phyloP scores from a whole-genome alignment of 2,329 filamentous ascomycete species.

The Plenodomus tracheiphilus region DNA sequence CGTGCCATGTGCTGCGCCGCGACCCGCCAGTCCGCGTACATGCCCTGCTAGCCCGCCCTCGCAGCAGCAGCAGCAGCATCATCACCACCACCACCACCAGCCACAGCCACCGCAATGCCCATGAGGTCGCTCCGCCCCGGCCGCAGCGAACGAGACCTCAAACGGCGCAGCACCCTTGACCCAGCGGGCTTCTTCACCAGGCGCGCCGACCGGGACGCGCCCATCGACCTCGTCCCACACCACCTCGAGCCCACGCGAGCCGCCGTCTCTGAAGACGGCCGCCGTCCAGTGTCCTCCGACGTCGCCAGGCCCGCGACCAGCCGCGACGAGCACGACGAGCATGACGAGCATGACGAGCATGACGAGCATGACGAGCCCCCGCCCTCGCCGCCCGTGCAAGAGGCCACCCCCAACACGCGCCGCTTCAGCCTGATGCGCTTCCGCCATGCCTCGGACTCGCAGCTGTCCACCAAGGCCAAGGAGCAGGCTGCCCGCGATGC shows the following conservation, averaged over 20 bases:
- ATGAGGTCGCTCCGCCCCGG: slow-evolving; percentile 43
- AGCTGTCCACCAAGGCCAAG: slow-evolving; percentile 76
- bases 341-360: too few relatives aligned
- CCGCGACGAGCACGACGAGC: neutral
- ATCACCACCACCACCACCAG: too few relatives aligned
- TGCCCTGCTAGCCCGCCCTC: slow-evolving; percentile 37
- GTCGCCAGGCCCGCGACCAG: slow-evolving; percentile 22
- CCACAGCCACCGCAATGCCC: too few relatives aligned
- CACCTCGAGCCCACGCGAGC: slow-evolving; percentile 29
- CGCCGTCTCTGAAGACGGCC: slow-evolving; percentile 41
- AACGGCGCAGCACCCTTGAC: slow-evolving; percentile 51
- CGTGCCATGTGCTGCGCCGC: slow-evolving; percentile 41
- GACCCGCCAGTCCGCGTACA: slow-evolving; percentile 33
- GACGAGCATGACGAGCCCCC: slow-evolving; percentile 18
- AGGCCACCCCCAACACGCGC: slow-evolving; percentile 47
- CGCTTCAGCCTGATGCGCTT: slow-evolving; percentile 75
- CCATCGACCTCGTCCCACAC: slow-evolving; percentile 27
- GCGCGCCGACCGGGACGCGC: slow-evolving; percentile 34
- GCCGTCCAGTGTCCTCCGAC: slow-evolving; percentile 33
- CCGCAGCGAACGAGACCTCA: slow-evolving; percentile 47
- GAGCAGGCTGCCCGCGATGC: slow-evolving; percentile 63
- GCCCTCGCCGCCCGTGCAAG: slow-evolving; percentile 39
- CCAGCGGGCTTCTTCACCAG: slow-evolving; percentile 40
- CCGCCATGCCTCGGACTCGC: slow-evolving; percentile 90
- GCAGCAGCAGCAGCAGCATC: too few relatives aligned